Evolutionary conservation across 1,284 basidiomycete species (phyloP).

Genomic region (Ceratobasidium sp.): DNA sequence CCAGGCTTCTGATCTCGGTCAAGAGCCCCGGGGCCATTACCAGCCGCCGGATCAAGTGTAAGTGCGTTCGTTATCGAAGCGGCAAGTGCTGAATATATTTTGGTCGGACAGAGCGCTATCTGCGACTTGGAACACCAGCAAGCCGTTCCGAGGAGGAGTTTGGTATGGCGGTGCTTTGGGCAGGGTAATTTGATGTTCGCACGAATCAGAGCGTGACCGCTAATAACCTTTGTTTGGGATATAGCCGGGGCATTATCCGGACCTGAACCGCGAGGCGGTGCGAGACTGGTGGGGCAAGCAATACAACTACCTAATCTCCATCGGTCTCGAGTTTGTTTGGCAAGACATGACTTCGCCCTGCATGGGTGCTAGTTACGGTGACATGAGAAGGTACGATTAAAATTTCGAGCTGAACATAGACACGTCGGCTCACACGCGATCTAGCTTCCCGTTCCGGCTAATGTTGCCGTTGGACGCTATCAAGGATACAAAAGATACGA

Average conservation of each 20-base stretch:
- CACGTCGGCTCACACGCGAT: neutral
- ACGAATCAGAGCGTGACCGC: no score
- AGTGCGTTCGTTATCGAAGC: neutral
- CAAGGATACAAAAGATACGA: neutral
- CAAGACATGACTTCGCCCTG: conserved; percentile 46
- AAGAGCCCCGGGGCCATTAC: conserved; percentile 16
- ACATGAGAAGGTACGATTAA: conserved; percentile 32
- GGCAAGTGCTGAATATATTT: neutral
- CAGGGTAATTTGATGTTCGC: conserved; percentile 14
- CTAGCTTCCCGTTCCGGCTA: conserved; percentile 43
- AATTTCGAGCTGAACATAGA: neutral
- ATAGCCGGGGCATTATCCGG: conserved; percentile 43
- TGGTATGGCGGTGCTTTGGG: conserved; percentile 36
- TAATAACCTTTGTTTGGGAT: neutral
- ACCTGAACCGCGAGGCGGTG: conserved; percentile 39
- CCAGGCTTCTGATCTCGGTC: conserved; percentile 7
- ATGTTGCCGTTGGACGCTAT: conserved; percentile 19
- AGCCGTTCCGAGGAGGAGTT: conserved; percentile 40
- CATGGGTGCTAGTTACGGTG: conserved; percentile 43
- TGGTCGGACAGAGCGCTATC: conserved; percentile 15
- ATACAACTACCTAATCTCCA: conserved; percentile 33
- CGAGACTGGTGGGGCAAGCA: conserved; percentile 43
- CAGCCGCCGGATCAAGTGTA: conserved; percentile 23
- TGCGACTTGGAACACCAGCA: conserved; percentile 33
- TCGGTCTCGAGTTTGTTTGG: conserved; percentile 45